Evolutionary conservation across 768 basidiomycete genomes (phyloP), one percentile per base, ranked within the genome.

Genomic region (Lactifluus subvellereus): DNA sequence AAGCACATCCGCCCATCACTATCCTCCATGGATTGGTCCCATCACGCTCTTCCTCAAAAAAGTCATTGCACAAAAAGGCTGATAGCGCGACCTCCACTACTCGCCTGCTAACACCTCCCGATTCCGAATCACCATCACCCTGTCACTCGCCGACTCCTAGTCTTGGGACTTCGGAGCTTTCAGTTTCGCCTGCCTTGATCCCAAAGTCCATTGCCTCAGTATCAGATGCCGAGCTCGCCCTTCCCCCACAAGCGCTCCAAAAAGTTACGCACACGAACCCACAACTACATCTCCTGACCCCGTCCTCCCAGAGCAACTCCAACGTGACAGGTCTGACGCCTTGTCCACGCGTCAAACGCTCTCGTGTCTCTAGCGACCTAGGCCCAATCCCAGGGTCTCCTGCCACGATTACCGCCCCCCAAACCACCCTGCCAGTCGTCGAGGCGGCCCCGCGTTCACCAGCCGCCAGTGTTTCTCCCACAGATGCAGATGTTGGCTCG

Each of bases 161-260:
- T 49, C 27, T 53, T 33, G 51, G 38, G 8, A 57, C 49, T 58
- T 30, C 56, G 4, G 48, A 40, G 22, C 13, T 13, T n/a, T 64
- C 54, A 9, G 43, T 47, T 47, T 35, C 43, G n/a, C 42, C 66
- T 16, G 8, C 18, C 6, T 8, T 30, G 6, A 3, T 65, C 37
- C 60, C 58, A n/a, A 66, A 66, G 8, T 54, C 67, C 20, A 70
- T 72, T 35, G 67, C 60, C 11, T 54, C 67, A 6, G 62, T 70
- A 48, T 62, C 69, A 14, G 69, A 71, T 49, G 57, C 61, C 10
- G 67, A 66, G 66, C 62, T 71, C 42, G 20, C 61, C 22, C 45
- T 56, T 0, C 71, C 68, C 53, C 68, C 69, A 8, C 54, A 65
- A 1, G 62, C 60, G 13, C 57, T 54, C 55, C 68, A 62, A 48